These are phyloP conservation scores for Penicillium sp. DNA, from an alignment of 2,329 filamentous ascomycete genomes.

Conservation along the genomic window DNA sequence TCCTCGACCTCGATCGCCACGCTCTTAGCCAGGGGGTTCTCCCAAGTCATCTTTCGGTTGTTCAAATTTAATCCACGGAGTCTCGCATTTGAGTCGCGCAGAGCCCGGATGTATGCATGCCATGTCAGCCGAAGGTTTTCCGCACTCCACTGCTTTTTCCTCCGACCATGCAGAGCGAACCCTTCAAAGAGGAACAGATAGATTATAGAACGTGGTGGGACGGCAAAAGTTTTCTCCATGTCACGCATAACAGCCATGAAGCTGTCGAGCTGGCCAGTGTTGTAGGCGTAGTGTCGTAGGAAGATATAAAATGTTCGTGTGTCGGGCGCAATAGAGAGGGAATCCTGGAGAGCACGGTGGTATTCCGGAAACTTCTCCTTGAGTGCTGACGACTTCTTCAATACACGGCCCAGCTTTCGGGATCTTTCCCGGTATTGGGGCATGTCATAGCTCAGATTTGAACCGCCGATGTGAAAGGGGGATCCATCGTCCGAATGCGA, in stretches of 20 bases:
- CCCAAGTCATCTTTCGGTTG: constrained; percentile 19
- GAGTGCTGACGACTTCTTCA: constrained; percentile 39
- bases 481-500: not conserved
- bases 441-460: constrained; percentile 27
- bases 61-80: constrained; percentile 15
- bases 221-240: constrained; percentile 58
- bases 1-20: constrained; percentile 5
- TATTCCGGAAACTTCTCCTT: constrained; percentile 45
- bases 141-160: constrained; percentile 62
- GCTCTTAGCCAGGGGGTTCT: constrained; percentile 24
- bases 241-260: constrained; percentile 67
- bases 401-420: constrained; percentile 41
- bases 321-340: constrained; percentile 62
- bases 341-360: constrained; percentile 56
- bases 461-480: not conserved
- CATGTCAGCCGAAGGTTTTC: constrained; percentile 61
- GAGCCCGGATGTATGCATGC: constrained; percentile 50
- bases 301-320: constrained; percentile 71
- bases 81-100: constrained; percentile 31
- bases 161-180: constrained; percentile 64
- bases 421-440: constrained; percentile 28
- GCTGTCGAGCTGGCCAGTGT: constrained; percentile 61
- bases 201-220: constrained; percentile 64
- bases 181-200: constrained; percentile 76
- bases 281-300: constrained; percentile 62